Evolutionary conservation across 1,139 yeast species (phyloP), one percentile per base, ranked within the genome.

Genomic region (Suhomyces taliae): DNA sequence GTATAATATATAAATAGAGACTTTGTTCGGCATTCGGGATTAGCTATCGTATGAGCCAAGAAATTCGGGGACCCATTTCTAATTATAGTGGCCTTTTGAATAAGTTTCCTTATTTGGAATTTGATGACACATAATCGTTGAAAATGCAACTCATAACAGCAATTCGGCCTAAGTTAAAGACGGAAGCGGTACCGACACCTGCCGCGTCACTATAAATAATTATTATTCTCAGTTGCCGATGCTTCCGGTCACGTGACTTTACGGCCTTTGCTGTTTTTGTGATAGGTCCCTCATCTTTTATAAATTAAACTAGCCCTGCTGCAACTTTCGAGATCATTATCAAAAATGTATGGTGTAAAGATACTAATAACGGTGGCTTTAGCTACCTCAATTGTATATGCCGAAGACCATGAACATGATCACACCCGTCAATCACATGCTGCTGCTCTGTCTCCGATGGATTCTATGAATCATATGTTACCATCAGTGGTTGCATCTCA

Each of bases 231-330:
- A 7, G 32, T 11, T 31, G 37, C 59, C 59, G 59, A 52, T 33
- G 36, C 44, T 49, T 52, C 59, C 59, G 57, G 46, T 54, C 59
- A 55, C 57, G 44, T 55, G 59, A 53, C 40, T 27, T 11, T 5
- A 26, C 36, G 31, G 40, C 10, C 24, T 26, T 15, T 15, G 42
- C 6, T 36, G 39, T 24, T 43, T 9, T 29, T 11, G 9, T 29
- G 32, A 9, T 29, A 29, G 32, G n/a, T 19, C 32, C 32, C 32
- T 29, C 32, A 36, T 44, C 46, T 8, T 3, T 34, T 44, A 44
- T 44, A 44, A 44, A 40, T 44, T 10, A 14, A 27, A 36, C 24
- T 32, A 27, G n/a, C 10, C 6, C 27, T 44, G 47, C 47, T 37
- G 41, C 39, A 14, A 19, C 19, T 11, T 19, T 19, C 24, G 24